Evolutionary conservation across 1,284 basidiomycete genomes (phyloP), one percentile per base, ranked within the genome.

Genomic region (Omphalotus olearius): DNA sequence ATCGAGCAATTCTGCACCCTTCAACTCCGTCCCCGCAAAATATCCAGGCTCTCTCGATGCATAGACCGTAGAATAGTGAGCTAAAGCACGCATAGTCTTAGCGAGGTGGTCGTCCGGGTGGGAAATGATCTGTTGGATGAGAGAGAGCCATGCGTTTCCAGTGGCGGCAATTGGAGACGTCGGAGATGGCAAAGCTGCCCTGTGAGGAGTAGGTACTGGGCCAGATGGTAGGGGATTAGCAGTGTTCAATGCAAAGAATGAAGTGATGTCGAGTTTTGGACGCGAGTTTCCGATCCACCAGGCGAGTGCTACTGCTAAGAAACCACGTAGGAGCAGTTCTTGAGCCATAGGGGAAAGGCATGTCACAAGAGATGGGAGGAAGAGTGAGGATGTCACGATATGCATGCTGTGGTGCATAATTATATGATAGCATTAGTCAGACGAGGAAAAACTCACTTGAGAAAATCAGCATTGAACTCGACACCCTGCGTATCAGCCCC

Each of bases 61-160:
- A 41, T 77, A 81, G 42, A 73, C 45, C 16, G 62, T 49, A 1
- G 69, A 72, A 47, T 73, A 80, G 60, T 81, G 76, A 10, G 69
- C 69, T 42, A 84, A 64, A 2, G 82, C 69, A 14, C 82, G 73
- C 56, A 80, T 76, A 23, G 76, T 59, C 63, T 84, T 85, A 54
- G 73, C 68, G 4, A 83, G 60, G 61, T 85, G 82, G 53, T 85
- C 80, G 59, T 83, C 76, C 0, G 78, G 76, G 55, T 81, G 76
- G 16, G 68, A 57, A 45, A 79, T 54, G 45, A 73, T 61, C 39
- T 69, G 62, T 48, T 77, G 72, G 25, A 79, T 53, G 55, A 84
- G 63, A n/a, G 74, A 67, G 26, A 75, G 65, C 82, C 82, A 84
- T 4, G 75, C 66, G 58, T 81, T 78, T n/a, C 75, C 75, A 2